phyloP scores from a whole-genome alignment of 257 asterid species.

The Euphrasia confusa region DNA sequence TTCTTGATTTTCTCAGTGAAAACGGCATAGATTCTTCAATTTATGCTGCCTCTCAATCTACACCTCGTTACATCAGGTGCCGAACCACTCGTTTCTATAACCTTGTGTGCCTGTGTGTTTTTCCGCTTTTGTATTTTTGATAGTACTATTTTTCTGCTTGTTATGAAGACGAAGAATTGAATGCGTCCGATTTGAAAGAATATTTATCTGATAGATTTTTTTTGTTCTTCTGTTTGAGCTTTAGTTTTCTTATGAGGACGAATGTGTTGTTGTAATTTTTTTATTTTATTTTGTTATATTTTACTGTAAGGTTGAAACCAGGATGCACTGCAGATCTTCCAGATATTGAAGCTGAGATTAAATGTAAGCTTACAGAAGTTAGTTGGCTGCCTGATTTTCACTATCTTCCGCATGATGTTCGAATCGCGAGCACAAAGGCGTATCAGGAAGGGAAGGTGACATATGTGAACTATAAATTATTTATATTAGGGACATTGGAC shows the following conservation, averaged over 20 bases:
- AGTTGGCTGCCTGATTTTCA: conserved; percentile 77
- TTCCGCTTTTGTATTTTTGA: too few relatives aligned
- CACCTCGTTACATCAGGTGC: conserved; percentile 89
- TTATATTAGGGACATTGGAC: too few relatives aligned
- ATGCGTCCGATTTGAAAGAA: conserved; percentile 5
- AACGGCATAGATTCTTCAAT: conserved; percentile 80
- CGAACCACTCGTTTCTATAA: neutral
- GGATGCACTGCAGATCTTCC: conserved; percentile 45
- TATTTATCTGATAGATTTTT: neutral
- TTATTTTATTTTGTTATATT: neutral
- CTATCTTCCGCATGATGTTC: conserved; percentile 57
- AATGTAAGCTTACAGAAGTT: conserved; percentile 50
- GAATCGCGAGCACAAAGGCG: conserved; percentile 69
- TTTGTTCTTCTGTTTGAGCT: neutral
- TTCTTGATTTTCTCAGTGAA: conserved; percentile 59
- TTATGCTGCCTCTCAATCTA: conserved; percentile 49
- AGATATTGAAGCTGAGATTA: conserved; percentile 67
- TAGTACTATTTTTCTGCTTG: neutral
- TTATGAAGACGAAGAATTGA: conserved; percentile 8
- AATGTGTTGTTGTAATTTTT: conserved; percentile 6
- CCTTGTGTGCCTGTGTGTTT: neutral
- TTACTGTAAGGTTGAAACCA: conserved; percentile 63
- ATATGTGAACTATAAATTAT: neutral
- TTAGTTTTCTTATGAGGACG: conserved; percentile 1
- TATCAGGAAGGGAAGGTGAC: conserved; percentile 82